Base-by-base conservation (phyloP, 768 basidiomycete species). In the Butyriboletus loyo region DNA sequence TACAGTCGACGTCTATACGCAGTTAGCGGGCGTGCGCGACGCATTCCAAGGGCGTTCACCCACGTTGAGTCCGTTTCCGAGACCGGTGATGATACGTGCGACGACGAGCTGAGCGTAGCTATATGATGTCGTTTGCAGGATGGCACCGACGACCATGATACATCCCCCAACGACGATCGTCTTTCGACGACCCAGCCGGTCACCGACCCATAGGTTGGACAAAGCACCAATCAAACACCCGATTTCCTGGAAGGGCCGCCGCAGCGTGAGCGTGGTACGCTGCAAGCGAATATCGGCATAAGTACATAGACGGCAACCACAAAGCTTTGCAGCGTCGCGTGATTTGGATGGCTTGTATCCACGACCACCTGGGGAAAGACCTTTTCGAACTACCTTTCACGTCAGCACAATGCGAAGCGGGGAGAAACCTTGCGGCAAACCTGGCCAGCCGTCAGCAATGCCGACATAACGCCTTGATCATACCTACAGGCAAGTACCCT, bases 381-480 rank as follows among this genome's bases (percentile, higher is more conserved):
- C 27, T 69, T 77, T 56, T 82, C 81, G 49, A 86, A 87, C 72
- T 83, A 27, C 9, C 24, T 19, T n/a, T 15, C 0, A 37, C 48
- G 38, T 66, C 44, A 58, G 28, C n/a, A 30, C 48, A 45, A 22
- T 4, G 9, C 13, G 17, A 36, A 38, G n/a, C n/a, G 40, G 15
- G 22, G 34, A 41, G 35, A 47, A 47, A 11, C 5, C 6, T 28
- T 10, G 30, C 34, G 32, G 22, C 49, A 21, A 50, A 80, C 80
- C 71, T 80, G 77, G 41, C 71, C 69, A 0, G 85, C 77, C 5
- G 79, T 83, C 44, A 86, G 66, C 21, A 85, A 70, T 17, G 83
- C 82, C n/a, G 79, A 80, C 84, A 86, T 84, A 30, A 85, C 85
- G 38, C 84, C 84, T 62, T 86, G 85, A 59, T 86, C 85, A 67